Evolutionary conservation across 805 yeast species (phyloP).

Genomic region (Starmera pachycereana): DNA sequence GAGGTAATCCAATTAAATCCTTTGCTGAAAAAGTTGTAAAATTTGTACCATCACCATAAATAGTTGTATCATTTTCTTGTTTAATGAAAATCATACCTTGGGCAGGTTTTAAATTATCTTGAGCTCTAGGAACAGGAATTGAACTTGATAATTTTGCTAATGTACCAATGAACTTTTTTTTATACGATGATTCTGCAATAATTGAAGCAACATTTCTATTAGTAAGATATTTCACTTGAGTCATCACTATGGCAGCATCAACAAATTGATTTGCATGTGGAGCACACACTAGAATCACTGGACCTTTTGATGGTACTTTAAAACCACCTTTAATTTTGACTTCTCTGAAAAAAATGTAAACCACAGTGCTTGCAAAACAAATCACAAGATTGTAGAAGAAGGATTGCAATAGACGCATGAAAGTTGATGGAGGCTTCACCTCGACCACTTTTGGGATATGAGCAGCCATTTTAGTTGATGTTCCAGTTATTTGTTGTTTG

Average conservation of each 20-base stretch:
- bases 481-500: no score
- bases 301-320: slow-evolving; percentile 47
- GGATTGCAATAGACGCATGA: no score
- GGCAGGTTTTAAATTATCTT: slow-evolving; percentile 65
- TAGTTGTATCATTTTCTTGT: slow-evolving; percentile 32
- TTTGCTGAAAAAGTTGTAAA: slow-evolving; percentile 52
- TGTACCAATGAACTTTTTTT: slow-evolving; percentile 57
- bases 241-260: slow-evolving; percentile 68
- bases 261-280: slow-evolving; percentile 89
- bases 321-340: slow-evolving; percentile 64
- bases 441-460: no score
- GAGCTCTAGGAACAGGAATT: slow-evolving; percentile 87
- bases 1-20: slow-evolving; percentile 70
- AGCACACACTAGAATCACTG: slow-evolving; percentile 71
- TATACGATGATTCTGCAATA: slow-evolving; percentile 71
- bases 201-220: slow-evolving; percentile 66
- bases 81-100: slow-evolving; percentile 57
- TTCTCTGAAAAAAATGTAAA: slow-evolving; percentile 53
- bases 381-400: slow-evolving; percentile 3
- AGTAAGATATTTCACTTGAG: slow-evolving; percentile 52
- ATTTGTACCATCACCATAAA: slow-evolving; percentile 55
- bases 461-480: no score
- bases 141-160: slow-evolving; percentile 64
- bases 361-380: slow-evolving; percentile 6
- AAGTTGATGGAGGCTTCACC: no score